phyloP scores from a whole-genome alignment of 805 yeast genomes.

The Priceomyces castillae region DNA sequence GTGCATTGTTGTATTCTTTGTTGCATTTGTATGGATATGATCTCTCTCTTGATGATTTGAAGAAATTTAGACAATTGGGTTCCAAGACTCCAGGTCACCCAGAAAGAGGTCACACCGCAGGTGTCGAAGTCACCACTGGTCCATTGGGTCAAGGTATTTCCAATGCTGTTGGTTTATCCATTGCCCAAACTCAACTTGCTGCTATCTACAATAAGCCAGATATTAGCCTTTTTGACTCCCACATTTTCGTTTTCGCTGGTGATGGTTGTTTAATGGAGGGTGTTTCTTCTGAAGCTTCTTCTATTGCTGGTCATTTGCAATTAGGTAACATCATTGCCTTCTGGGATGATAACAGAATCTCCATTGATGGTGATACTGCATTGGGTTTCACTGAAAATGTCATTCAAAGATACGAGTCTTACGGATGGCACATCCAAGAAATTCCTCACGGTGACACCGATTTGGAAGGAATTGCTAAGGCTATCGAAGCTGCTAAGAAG shows the following conservation, averaged over 20 bases:
- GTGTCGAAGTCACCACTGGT: constrained; percentile 97
- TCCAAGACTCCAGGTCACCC: constrained; percentile 99
- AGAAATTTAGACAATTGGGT: constrained; percentile 82
- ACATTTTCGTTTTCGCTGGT: constrained; percentile 81
- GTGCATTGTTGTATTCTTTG: constrained; percentile 82
- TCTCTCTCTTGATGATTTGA: constrained; percentile 77
- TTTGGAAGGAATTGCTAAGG: constrained; percentile 63
- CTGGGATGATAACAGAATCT: constrained; percentile 95
- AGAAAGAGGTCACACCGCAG: constrained; percentile 77
- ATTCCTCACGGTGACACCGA: constrained; percentile 83
- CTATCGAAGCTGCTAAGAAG: constrained; percentile 78
- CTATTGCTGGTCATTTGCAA: constrained; percentile 94
- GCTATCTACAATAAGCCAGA: constrained; percentile 92
- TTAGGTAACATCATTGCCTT: constrained; percentile 90
- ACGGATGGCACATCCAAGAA: constrained; percentile 87
- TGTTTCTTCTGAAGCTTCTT: constrained; percentile 89
- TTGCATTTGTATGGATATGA: constrained; percentile 85
- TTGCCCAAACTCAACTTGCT: constrained; percentile 89
- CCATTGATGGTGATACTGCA: constrained; percentile 91
- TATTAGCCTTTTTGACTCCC: constrained; percentile 66
- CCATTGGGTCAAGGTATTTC: constrained; percentile 98
- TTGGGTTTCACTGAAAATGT: constrained; percentile 95
- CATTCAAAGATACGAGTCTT: constrained; percentile 75
- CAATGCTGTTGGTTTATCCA: constrained; percentile 94
- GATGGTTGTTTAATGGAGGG: constrained; percentile 99